Evolutionary conservation across 768 basidiomycete species (phyloP), one percentile per base, ranked within the genome.

Genomic region (Boletus tomentosulus): DNA sequence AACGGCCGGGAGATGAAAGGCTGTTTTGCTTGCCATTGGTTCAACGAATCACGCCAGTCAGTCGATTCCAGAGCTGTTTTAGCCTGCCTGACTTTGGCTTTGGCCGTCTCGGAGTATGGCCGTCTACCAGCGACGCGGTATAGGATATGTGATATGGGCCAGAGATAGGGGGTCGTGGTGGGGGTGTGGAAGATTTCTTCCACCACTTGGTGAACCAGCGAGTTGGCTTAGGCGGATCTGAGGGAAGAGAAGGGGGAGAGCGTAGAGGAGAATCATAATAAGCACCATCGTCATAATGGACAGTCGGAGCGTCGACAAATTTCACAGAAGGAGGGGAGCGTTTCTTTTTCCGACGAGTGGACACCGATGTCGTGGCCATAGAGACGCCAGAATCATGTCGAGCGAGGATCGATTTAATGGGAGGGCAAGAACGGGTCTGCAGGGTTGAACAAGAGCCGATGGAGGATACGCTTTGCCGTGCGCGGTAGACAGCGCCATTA

Each of bases 251-350:
- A 37, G 52, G 37, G n/a, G 59, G 54, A 1, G 60, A 59, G 34
- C 45, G 61, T 2, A 38, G 58, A n/a, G 67, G 54, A 19, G 19
- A 19, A 12, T 57, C 50, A 19, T 37, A 33, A 53, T 61, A 61
- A 10, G 56, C 16, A 25, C 41, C 54, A 34, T 64, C 37, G 7
- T 58, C 56, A 52, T 84, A 83, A 62, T 85, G 78, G 9, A 86
- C 74, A 3, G 78, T 85, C 15, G 86, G 85, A 50, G 75, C 73
- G 53, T 86, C 84, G 28, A 83, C 82, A 57, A 88, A 89, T 59
- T 85, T 89, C 47, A 89, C 87, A 33, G 83, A 85, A 50, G 71
- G 63, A 11, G 72, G 59, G 7, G 68, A 64, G n/a, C 68, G 71
- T 28, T 46, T 71, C 57, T 62, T 73, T 54, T 57, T 63, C 16